These are phyloP conservation scores for Fusarium vanettenii DNA, from an alignment of 2,329 filamentous ascomycete species.

Conservation along the genomic window DNA sequence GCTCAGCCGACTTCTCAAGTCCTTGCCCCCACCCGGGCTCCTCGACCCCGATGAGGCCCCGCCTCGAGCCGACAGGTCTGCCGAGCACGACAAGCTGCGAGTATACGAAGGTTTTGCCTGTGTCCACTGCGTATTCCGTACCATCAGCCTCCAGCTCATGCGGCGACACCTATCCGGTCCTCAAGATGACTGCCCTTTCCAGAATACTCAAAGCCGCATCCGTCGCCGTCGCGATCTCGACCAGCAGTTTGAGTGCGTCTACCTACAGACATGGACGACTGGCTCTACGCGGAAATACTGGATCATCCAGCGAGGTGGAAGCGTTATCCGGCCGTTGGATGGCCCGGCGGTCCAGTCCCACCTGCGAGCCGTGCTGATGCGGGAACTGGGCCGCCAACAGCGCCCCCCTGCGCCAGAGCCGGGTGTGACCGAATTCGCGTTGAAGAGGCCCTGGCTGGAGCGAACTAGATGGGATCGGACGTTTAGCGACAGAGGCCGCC, in stretches of 20 bases:
- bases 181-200: too few species aligned
- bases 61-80: too few species aligned
- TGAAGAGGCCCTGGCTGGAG: neutral
- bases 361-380: neutral
- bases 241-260: constrained; percentile 8
- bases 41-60: too few species aligned
- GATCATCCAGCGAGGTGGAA: constrained; percentile 1
- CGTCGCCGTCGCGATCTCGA: too few species aligned
- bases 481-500: neutral
- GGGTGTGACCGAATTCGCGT: neutral
- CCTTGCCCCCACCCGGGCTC: too few species aligned
- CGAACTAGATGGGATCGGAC: neutral
- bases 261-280: constrained; percentile 4
- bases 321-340: neutral
- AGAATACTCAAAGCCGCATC: too few species aligned
- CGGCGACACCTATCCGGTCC: too few species aligned
- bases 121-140: too few species aligned
- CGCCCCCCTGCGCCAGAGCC: neutral
- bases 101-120: too few species aligned
- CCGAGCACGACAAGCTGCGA: too few species aligned
- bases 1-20: too few species aligned
- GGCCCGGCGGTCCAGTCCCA: neutral
- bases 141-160: too few species aligned
- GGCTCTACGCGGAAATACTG: neutral
- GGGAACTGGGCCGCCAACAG: neutral